Base-by-base conservation (phyloP, 2,329 filamentous ascomycete genomes). In the Colletotrichum cereale region DNA sequence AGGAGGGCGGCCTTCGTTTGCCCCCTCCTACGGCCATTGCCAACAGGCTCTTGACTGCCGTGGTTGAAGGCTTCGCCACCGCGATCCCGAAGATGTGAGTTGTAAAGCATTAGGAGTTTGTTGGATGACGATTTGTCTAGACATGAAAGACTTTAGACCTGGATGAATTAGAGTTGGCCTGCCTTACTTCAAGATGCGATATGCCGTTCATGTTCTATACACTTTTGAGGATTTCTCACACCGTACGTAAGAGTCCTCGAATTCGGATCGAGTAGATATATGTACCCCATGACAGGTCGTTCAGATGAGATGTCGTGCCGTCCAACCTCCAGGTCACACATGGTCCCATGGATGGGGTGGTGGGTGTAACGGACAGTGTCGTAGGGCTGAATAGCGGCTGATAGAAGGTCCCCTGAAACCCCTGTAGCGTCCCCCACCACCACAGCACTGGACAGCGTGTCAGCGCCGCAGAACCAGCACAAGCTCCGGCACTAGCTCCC, bases 11-110 rank as follows among this genome's bases (percentile, higher is more conserved):
- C 4, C 81, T 99, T 83, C 89, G 94, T 67, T 81, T 99, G 78
- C 96, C 96, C 56, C 94, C 95, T 2, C 84, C 87, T 70, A 97
- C 95, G 44, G 96, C 96, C 1, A 98, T 99, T 86, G 96, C 96
- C 21, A 93, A 98, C 81, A 93, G 95, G 79, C 82, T 98, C 78
- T 90, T 99, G 76, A 87, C 86, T 63, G 94, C 95, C 1, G 94
- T 97, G 18, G 88, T 92, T 0, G 89, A 91, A 62, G 94, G 94
- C 0, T 96, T 93, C 79, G 83, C 93, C 71, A 86, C 85, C 14
- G 85, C 84, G 2, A 82, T 74, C 5, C 76, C 86, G 71, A 91
- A 89, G 80, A 88, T 88, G 12, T 88, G 42, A 71, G 16, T 5
- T 40, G 16, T 7, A 14, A 31, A 62, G n/a, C 11, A 8, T 21